Percentiles rank a stretch among this genome's conserved stretches.
phyloP scores from a whole-genome alignment of 345 rosid genomes.

The Noccaea bulbosa region DNA sequence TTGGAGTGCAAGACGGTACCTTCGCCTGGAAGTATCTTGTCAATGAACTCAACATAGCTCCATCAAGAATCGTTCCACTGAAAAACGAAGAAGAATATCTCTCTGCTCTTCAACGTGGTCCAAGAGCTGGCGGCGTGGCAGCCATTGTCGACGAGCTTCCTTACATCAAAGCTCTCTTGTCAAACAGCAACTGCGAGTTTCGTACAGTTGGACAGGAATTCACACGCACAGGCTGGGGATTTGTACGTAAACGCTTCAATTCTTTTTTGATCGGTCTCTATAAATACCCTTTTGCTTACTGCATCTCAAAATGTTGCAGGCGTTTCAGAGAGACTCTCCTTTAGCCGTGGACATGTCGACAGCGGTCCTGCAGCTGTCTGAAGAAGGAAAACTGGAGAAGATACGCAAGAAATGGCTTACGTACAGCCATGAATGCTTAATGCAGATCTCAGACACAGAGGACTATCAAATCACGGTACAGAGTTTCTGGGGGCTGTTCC shows the following conservation, averaged over 20 bases:
- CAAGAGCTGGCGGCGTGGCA: slow-evolving; percentile 71
- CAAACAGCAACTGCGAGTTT: slow-evolving; percentile 65
- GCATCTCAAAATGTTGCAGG: slow-evolving; percentile 49
- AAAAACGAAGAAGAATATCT: slow-evolving; percentile 58
- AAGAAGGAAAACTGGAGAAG: slow-evolving; percentile 80
- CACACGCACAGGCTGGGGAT: slow-evolving; percentile 95
- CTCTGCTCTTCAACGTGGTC: slow-evolving; percentile 62
- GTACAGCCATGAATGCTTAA: slow-evolving; percentile 50
- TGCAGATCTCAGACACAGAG: slow-evolving; percentile 46
- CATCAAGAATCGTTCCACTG: slow-evolving; percentile 63
- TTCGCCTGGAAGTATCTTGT: slow-evolving; percentile 76
- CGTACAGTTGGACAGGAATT: slow-evolving; percentile 88
- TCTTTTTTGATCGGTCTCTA: neutral
- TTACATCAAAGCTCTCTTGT: slow-evolving; percentile 77
- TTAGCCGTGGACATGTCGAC: slow-evolving; percentile 90
- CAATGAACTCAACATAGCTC: slow-evolving; percentile 80
- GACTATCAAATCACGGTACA: slow-evolving; percentile 56
- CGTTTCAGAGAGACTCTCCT: slow-evolving; percentile 92
- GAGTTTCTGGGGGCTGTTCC: slow-evolving; percentile 94
- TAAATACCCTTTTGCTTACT: neutral
- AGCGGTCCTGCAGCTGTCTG: slow-evolving; percentile 82
- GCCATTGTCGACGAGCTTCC: slow-evolving; percentile 97
- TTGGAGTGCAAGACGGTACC: slow-evolving; percentile 90
- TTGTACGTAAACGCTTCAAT: slow-evolving; percentile 60
- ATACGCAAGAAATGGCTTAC: slow-evolving; percentile 83